phyloP scores from a whole-genome alignment of 2,329 filamentous ascomycete species.

The Ambrosiella xylebori region DNA sequence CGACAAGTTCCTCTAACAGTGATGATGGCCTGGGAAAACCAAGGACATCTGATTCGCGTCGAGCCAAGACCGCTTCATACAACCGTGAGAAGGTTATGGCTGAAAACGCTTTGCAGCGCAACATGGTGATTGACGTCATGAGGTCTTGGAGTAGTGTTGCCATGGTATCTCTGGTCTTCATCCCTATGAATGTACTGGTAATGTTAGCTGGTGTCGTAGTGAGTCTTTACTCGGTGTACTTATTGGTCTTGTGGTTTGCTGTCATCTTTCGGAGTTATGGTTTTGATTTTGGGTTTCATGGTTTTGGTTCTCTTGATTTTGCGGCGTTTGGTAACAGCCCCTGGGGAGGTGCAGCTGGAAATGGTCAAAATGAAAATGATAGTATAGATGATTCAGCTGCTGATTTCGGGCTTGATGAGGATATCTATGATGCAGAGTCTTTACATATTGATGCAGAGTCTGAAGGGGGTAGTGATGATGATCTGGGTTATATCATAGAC shows the following conservation, averaged over 20 bases:
- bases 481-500: conserved; percentile 11
- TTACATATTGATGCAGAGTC: conserved; percentile 9
- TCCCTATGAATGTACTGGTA: conserved; percentile 9
- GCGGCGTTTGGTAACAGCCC: background rate
- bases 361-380: conserved; percentile 18
- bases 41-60: background rate
- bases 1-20: background rate
- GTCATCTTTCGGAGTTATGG: conserved; percentile 1
- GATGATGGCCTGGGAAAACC: background rate
- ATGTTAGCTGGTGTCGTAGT: background rate
- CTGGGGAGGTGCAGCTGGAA: conserved; percentile 14
- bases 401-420: conserved; percentile 18
- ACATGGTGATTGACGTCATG: conserved; percentile 4
- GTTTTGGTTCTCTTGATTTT: background rate
- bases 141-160: conserved; percentile 4
- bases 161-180: conserved; percentile 8
- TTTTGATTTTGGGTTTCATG: conserved; percentile 1
- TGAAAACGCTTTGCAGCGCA: background rate
- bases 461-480: conserved; percentile 13
- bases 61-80: background rate
- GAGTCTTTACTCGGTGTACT: conserved; percentile 2
- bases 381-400: conserved; percentile 20
- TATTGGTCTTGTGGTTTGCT: background rate
- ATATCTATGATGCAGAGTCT: conserved; percentile 15
- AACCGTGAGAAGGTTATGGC: conserved; percentile 3